These are phyloP conservation scores for Pseudognaphalium luteoalbum DNA, from an alignment of 129 eudicot species.

Conservation along the genomic window DNA sequence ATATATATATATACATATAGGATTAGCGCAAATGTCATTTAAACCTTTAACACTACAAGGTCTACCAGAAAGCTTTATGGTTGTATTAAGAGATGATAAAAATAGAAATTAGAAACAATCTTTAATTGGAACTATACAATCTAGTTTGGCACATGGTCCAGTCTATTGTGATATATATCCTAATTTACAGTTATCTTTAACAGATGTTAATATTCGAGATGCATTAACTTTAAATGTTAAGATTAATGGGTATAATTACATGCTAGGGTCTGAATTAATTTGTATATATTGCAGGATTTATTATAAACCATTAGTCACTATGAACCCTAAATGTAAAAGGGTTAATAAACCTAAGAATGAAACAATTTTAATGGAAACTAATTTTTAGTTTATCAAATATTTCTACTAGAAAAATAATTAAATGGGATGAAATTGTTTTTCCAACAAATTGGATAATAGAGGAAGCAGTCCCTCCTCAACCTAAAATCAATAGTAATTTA, in stretches of 20 bases:
- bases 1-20: too few relatives aligned
- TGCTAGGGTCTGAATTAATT: neutral
- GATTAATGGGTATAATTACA: neutral
- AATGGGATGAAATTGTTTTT: constrained; percentile 10
- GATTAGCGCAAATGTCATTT: too few relatives aligned
- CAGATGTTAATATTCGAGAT: neutral
- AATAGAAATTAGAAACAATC: too few relatives aligned
- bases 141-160: too few relatives aligned
- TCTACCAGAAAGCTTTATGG: too few relatives aligned
- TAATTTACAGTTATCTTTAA: neutral
- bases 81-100: too few relatives aligned
- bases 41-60: too few relatives aligned
- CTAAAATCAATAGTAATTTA: too few relatives aligned
- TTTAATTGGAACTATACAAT: too few relatives aligned
- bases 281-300: neutral
- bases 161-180: neutral
- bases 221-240: too few relatives aligned
- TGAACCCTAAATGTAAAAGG: neutral
- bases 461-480: too few relatives aligned
- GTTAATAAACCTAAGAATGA: neutral
- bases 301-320: neutral
- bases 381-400: neutral
- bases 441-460: too few relatives aligned
- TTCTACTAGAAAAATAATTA: neutral
- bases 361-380: neutral